Evolutionary conservation across 2,329 filamentous ascomycete genomes (phyloP).

Genomic region (Claviceps pusilla): DNA sequence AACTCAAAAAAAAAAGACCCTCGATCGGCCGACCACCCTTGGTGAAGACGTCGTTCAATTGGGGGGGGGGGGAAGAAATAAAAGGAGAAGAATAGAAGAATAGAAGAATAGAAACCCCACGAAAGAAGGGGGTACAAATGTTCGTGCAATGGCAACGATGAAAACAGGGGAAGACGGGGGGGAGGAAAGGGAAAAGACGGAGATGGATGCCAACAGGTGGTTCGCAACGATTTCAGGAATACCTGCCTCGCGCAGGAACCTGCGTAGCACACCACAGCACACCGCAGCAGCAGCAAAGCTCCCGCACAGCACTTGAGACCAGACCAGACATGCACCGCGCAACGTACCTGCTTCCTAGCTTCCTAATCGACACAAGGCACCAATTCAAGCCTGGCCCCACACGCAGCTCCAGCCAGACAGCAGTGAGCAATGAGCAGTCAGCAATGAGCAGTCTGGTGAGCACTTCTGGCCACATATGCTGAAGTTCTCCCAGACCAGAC

Average conservation of each 20-base stretch:
- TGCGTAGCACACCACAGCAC: background rate
- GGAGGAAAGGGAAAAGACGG: constrained; percentile 1
- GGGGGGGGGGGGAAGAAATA: constrained; percentile 8
- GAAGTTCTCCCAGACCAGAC: too few species aligned
- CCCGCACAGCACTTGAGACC: too few species aligned
- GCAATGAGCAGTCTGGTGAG: too few species aligned
- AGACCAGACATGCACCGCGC: too few species aligned
- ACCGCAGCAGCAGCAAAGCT: too few species aligned
- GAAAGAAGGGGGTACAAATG: constrained; percentile 6
- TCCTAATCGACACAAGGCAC: too few species aligned
- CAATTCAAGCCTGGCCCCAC: too few species aligned
- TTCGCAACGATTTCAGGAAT: background rate
- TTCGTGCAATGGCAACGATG: constrained; percentile 10
- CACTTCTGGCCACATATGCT: too few species aligned
- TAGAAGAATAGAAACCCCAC: constrained; percentile 5
- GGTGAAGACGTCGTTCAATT: constrained; percentile 13
- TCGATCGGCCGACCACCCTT: constrained; percentile 9
- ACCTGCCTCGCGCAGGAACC: background rate
- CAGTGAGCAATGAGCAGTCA: too few species aligned
- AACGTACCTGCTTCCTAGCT: too few species aligned
- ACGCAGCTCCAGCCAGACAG: too few species aligned
- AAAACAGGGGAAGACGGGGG: constrained; percentile 7
- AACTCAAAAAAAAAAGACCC: constrained; percentile 12
- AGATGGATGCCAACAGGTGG: background rate
- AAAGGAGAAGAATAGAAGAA: constrained; percentile 6